phyloP scores from a whole-genome alignment of 164 flowering plant genomes.

The Echeveria elegans region DNA sequence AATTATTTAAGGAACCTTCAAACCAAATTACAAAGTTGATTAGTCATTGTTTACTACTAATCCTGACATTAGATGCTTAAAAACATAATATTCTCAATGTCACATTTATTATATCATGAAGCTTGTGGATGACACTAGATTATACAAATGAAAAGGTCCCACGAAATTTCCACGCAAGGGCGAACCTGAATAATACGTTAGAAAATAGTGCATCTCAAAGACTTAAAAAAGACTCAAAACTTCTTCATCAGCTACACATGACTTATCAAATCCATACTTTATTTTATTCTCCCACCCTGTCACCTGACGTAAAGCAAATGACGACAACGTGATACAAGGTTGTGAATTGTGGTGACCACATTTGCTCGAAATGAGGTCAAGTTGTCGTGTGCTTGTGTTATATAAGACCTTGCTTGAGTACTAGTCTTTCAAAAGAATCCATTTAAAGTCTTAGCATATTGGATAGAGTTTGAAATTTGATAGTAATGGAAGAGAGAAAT shows the following conservation, averaged over 20 bases:
- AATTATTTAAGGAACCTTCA: background rate
- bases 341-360: background rate
- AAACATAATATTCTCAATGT: background rate
- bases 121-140: background rate
- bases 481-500: background rate
- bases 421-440: background rate
- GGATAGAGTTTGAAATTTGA: too few species aligned
- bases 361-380: too few species aligned
- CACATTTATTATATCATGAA: background rate
- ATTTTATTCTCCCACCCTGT: too few species aligned
- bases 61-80: background rate
- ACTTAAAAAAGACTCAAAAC: conserved; percentile 2
- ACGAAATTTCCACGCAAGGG: conserved; percentile 1
- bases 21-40: background rate
- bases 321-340: background rate
- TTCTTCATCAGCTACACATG: background rate
- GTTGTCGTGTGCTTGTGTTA: too few species aligned
- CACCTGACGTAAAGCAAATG: too few species aligned
- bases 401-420: too few species aligned
- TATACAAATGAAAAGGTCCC: background rate
- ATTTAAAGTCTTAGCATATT: background rate
- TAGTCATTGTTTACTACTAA: background rate
- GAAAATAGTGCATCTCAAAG: background rate
- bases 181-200: background rate
- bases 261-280: background rate